Evolutionary conservation across 164 flowering plant genomes (phyloP), one percentile per base, ranked within the genome.

Genomic region (Nymphaea colorata): DNA sequence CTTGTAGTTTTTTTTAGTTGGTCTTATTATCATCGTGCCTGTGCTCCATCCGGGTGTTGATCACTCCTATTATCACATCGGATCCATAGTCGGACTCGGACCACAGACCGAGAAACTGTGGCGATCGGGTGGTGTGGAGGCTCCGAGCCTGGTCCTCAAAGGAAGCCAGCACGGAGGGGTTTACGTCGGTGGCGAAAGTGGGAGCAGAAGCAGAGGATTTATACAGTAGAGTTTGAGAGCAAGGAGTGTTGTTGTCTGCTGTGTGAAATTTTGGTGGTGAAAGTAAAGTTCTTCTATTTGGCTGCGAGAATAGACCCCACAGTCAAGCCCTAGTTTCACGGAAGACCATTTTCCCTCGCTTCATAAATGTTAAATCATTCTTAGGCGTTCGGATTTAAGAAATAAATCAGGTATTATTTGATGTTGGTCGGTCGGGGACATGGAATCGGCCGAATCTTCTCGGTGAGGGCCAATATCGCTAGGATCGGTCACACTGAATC

Each of bases 81-180:
- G 97, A 87, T 17, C 97, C 97, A 69, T 89, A 91, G 61, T 91
- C 91, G 17, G 99, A 88, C 0, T 87, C 92, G 2, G 98, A 87
- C 97, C 97, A 94, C n/a, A 94, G 83, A 0, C 97, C 97, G 3
- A 94, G 80, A 65, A 91, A 94, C 75, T 94, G 97, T 4, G 99
- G 99, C n/a, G 99, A 94, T 43, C 99, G 84, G 1, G 99, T 94
- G 65, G 99, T 94, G 85, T 94, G 97, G 60, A 91, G 93, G 6
- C 78, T 68, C 15, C 96, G 82, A n/a, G 86, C 83, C 6, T 79
- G 85, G 36, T 25, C 36, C 36, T 25, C 36, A 25, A 25, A 25
- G 36, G 36, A 25, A 25, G 91, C 90, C 66, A 94, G 90, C 2
- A 90, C 79, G 2, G 91, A 81, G 3, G 97, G 94, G 62, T 7